Evolutionary conservation across 1,284 basidiomycete genomes (phyloP), one percentile per base, ranked within the genome.

Genomic region (Bondarzewia mesenterica): DNA sequence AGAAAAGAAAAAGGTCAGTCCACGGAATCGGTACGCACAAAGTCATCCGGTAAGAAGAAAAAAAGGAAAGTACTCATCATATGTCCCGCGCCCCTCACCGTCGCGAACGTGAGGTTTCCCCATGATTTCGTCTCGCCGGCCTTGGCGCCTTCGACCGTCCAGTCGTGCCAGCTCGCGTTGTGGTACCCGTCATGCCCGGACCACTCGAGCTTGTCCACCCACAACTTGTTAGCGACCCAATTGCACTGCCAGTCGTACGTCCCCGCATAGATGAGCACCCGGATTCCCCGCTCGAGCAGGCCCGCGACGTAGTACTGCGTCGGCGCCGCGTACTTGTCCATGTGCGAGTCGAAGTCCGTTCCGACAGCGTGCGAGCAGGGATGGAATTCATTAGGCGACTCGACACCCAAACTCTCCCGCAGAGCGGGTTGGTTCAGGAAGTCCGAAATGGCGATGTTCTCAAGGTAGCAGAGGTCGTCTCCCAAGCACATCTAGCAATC

Each of bases 231-330:
- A 5, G 78, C 82, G 14, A 86, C 61, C 72, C 80, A 80, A 60
- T 88, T 89, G 60, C 85, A 89, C 52, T 85, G 81, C 71, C 75
- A 86, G 61, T 89, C 86, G 49, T 80, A 77, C 2, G 72, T 74
- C 2, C 86, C 86, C 4, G 81, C 83, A 56, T 89, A 89, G 51
- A 90, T 78, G 15, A 93, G 73, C 4, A 84, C 80, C 6, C 76
- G 69, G 22, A 93, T 69, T 1, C 79, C 81, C 22, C 87, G 77
- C 59, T 92, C 89, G 18, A 93, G 76, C 27, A 93, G 73, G 2
- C 72, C 80, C 1, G 77, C 73, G 48, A 91, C 71, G 58, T 91
- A 82, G n/a, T n/a, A n/a, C 39, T 74, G 63, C 55, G 69, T 64
- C 0, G 73, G 74, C 3, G 66, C 59, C 51, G 73, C 74, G 38